A percentile compares a stretch with the other conserved stretches of the same genome.
Evolutionary conservation across 805 yeast species (phyloP).

Genomic region (Lipomyces yamanashiensis): DNA sequence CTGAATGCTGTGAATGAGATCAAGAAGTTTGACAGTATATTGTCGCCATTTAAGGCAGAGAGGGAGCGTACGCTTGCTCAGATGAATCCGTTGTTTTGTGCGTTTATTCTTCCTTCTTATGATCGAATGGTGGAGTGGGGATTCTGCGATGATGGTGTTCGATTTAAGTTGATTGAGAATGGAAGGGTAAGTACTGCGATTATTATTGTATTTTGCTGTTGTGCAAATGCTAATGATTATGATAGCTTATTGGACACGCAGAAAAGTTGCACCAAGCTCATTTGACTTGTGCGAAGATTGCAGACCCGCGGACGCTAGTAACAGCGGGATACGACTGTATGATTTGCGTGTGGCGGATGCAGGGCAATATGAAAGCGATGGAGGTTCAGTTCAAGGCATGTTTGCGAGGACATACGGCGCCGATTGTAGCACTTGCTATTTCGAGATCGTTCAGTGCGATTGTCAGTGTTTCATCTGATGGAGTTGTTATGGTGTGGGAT

Average conservation of each 20-base stretch:
- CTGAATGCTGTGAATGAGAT: slow-evolving; percentile 25
- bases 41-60: slow-evolving; percentile 27
- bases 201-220: no score
- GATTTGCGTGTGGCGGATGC: slow-evolving; percentile 49
- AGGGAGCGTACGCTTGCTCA: slow-evolving; percentile 26
- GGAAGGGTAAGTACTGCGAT: slow-evolving; percentile 26
- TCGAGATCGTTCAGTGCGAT: slow-evolving; percentile 60
- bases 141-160: slow-evolving; percentile 37
- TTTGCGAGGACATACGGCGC: slow-evolving; percentile 62
- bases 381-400: slow-evolving; percentile 40
- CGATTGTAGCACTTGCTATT: slow-evolving; percentile 53
- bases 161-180: slow-evolving; percentile 35
- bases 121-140: slow-evolving; percentile 39
- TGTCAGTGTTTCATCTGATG: slow-evolving; percentile 59
- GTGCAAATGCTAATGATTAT: not conserved
- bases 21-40: slow-evolving; percentile 18
- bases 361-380: slow-evolving; percentile 28
- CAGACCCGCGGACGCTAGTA: slow-evolving; percentile 35
- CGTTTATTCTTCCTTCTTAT: slow-evolving; percentile 30
- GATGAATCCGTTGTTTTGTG: slow-evolving; percentile 30
- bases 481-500: slow-evolving; percentile 70
- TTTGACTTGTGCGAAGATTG: slow-evolving; percentile 30
- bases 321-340: slow-evolving; percentile 36
- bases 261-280: slow-evolving; percentile 34
- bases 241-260: slow-evolving; percentile 33